Evolutionary conservation across 768 basidiomycete species (phyloP).

Genomic region (Boletus bicolor): DNA sequence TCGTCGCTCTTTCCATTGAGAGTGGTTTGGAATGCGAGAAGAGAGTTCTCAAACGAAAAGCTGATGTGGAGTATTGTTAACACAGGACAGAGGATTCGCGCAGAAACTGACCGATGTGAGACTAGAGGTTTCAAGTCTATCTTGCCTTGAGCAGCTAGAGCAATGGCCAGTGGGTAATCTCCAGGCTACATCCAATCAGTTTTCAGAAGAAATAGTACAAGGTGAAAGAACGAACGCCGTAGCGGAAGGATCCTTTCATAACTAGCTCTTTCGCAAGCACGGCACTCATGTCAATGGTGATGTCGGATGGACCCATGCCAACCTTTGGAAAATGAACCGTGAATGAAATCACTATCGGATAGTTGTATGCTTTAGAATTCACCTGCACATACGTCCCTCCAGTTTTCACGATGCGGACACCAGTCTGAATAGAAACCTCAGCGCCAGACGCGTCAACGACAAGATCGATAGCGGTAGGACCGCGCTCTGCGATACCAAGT

Average conservation of each 20-base stretch:
- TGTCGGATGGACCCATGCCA: slow-evolving; percentile 80
- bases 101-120: slow-evolving; percentile 66
- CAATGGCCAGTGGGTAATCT: slow-evolving; percentile 81
- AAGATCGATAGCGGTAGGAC: slow-evolving; percentile 71
- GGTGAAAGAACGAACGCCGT: slow-evolving; percentile 49
- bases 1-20: slow-evolving; percentile 77
- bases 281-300: slow-evolving; percentile 67
- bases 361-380: slow-evolving; percentile 5
- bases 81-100: not conserved
- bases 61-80: slow-evolving; percentile 32
- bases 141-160: slow-evolving; percentile 75
- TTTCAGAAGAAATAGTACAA: not conserved
- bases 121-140: slow-evolving; percentile 87
- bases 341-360: not conserved
- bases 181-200: slow-evolving; percentile 52
- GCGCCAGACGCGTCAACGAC: slow-evolving; percentile 93
- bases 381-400: slow-evolving; percentile 78
- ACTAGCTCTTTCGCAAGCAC: slow-evolving; percentile 76
- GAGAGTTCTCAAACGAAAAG: slow-evolving; percentile 73
- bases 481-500: slow-evolving; percentile 69
- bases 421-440: slow-evolving; percentile 89
- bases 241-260: slow-evolving; percentile 92
- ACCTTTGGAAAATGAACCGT: slow-evolving; percentile 44
- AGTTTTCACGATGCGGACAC: slow-evolving; percentile 65
- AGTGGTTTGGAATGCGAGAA: slow-evolving; percentile 79